Conservation (phyloP, 148 eudicot genomes). For the Cornus suecica region DNA sequence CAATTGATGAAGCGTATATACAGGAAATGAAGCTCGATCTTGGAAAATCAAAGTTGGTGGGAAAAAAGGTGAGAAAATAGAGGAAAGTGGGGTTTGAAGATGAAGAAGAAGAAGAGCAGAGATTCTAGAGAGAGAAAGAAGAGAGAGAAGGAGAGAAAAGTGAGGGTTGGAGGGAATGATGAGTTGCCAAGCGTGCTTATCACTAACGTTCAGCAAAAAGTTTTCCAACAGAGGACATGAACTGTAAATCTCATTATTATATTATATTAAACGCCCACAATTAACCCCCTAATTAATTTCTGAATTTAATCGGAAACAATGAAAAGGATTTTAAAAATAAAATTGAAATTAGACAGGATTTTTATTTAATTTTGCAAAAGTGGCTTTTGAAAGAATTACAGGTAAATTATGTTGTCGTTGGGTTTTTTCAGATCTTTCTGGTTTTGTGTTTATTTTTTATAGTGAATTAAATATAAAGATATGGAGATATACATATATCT, state of each 20-base stretch:
- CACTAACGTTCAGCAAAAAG: constrained; percentile 44
- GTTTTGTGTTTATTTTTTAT: not conserved
- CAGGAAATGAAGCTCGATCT: constrained; percentile 6
- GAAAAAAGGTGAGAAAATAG: constrained; percentile 7
- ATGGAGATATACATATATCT: not conserved
- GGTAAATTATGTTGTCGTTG: not conserved
- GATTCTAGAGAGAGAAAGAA: not conserved
- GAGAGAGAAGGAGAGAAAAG: constrained; percentile 15
- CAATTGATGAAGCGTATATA: constrained; percentile 17
- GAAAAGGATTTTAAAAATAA: not conserved
- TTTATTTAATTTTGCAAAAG: not conserved
- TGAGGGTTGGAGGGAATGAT: constrained; percentile 49
- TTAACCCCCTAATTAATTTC: constrained; percentile 2
- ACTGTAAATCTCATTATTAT: constrained; percentile 7
- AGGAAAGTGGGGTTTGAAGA: constrained; percentile 7
- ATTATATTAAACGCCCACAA: not conserved
- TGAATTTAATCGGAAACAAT: not conserved
- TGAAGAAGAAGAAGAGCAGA: not conserved
- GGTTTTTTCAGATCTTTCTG: not conserved
- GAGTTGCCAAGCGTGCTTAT: constrained; percentile 65
- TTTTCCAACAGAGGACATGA: not conserved
- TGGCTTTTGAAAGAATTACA: not conserved
- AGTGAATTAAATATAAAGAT: not conserved
- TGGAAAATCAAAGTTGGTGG: constrained; percentile 1
- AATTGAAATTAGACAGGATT: not conserved